These are phyloP conservation scores for Zelopaecilomyces penicillatus DNA, from an alignment of 2,329 filamentous ascomycete genomes.

Conservation along the genomic window DNA sequence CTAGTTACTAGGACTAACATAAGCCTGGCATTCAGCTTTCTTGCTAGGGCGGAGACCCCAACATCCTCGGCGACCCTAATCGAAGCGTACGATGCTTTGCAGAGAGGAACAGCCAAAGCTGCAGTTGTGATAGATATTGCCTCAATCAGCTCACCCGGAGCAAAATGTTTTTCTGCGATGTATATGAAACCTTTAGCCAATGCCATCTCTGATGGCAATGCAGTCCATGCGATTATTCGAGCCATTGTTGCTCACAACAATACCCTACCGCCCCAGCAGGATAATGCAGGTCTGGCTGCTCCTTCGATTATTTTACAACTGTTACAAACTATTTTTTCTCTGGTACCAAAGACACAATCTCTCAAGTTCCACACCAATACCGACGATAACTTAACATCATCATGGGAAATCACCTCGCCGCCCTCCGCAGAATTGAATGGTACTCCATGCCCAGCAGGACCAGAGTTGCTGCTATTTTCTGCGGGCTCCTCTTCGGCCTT, in stretches of 20 bases:
- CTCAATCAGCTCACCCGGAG: conserved; percentile 31
- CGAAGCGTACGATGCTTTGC: not conserved
- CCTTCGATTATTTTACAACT: too few relatives aligned
- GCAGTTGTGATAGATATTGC: not conserved
- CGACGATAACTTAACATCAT: too few relatives aligned
- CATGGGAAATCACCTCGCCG: too few relatives aligned
- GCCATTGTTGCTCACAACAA: conserved; percentile 24
- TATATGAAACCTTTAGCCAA: conserved; percentile 31
- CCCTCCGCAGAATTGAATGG: too few relatives aligned
- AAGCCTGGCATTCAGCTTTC: not conserved
- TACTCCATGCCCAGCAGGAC: too few relatives aligned
- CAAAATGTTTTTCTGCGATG: conserved; percentile 32
- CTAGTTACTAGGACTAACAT: too few relatives aligned
- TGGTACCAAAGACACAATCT: too few relatives aligned
- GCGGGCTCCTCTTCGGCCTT: too few relatives aligned
- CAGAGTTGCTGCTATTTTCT: too few relatives aligned
- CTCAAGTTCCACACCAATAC: too few relatives aligned
- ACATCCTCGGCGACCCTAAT: not conserved
- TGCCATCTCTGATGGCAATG: conserved; percentile 32
- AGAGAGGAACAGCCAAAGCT: not conserved
- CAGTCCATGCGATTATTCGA: conserved; percentile 21
- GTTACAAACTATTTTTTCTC: too few relatives aligned
- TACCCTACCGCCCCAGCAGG: conserved; percentile 11
- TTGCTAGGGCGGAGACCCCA: not conserved
- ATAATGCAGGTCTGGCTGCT: not conserved